Evolutionary conservation across 345 rosid species (phyloP).

Genomic region (Camelina laxa): DNA sequence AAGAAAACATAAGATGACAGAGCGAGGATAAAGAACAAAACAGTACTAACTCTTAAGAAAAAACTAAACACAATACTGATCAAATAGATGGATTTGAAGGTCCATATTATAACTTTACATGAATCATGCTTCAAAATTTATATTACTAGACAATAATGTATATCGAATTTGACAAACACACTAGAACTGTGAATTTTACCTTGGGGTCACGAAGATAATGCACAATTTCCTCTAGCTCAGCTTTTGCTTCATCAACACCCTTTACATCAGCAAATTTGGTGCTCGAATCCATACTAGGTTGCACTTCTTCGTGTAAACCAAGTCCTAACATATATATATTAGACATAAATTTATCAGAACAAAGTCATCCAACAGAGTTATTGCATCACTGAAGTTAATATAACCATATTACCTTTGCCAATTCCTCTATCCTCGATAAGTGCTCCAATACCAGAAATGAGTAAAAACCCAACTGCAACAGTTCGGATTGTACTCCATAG

Average conservation of each 20-base stretch:
- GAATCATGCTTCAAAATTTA: neutral
- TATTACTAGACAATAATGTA: neutral
- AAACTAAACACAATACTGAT: neutral
- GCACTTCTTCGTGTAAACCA: slow-evolving; percentile 93
- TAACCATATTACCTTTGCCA: slow-evolving; percentile 68
- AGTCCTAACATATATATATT: slow-evolving; percentile 60
- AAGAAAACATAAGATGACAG: neutral
- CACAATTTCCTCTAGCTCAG: slow-evolving; percentile 95
- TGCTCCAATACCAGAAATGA: slow-evolving; percentile 92
- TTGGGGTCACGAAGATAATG: slow-evolving; percentile 98
- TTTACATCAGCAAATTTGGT: slow-evolving; percentile 94
- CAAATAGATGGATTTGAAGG: neutral
- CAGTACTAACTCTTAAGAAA: neutral
- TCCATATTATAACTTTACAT: neutral
- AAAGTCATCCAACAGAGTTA: slow-evolving; percentile 7
- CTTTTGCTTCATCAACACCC: slow-evolving; percentile 98
- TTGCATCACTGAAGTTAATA: slow-evolving; percentile 10
- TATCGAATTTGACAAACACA: neutral
- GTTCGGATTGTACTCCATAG: slow-evolving; percentile 89
- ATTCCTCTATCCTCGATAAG: slow-evolving; percentile 91
- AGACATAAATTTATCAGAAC: neutral
- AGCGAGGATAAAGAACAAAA: neutral
- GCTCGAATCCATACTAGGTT: slow-evolving; percentile 87
- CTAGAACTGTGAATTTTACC: slow-evolving; percentile 46
- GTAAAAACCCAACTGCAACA: slow-evolving; percentile 71